A percentile compares a stretch with the other conserved stretches of the same genome.
These are phyloP conservation scores for Debaryomyces tyrocola DNA, from an alignment of 805 yeast genomes.

Conservation along the genomic window DNA sequence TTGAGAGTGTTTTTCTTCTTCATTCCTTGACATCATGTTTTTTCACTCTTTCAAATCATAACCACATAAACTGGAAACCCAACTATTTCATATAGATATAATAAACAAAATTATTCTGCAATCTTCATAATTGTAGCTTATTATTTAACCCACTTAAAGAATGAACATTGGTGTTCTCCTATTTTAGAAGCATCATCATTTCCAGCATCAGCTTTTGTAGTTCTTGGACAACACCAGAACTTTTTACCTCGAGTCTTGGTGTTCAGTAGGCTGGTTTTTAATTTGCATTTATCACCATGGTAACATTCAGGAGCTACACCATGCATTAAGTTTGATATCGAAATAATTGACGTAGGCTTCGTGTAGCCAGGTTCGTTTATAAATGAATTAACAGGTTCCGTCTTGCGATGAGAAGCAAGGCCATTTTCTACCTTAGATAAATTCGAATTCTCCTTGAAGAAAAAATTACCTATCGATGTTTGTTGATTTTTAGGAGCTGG, in stretches of 20 bases:
- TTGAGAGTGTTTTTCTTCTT: not conserved
- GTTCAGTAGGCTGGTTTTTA: slow-evolving; percentile 27
- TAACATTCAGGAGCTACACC: slow-evolving; percentile 27
- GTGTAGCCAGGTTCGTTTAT: not conserved
- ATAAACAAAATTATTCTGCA: not conserved
- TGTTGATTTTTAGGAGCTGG: slow-evolving; percentile 12
- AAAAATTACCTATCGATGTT: slow-evolving; percentile 23
- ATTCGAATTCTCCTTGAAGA: slow-evolving; percentile 9
- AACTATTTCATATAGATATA: not conserved
- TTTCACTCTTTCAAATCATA: not conserved
- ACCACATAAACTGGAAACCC: not conserved
- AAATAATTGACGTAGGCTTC: slow-evolving; percentile 5
- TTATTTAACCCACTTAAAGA: slow-evolving; percentile 14
- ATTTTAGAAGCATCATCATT: slow-evolving; percentile 1
- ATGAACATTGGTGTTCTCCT: slow-evolving; percentile 16
- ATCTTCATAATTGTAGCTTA: not conserved
- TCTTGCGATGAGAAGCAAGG: not conserved
- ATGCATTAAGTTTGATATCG: slow-evolving; percentile 14
- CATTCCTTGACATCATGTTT: not conserved
- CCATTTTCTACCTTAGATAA: not conserved
- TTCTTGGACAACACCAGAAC: slow-evolving; percentile 31
- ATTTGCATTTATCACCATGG: slow-evolving; percentile 24
- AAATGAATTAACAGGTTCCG: not conserved
- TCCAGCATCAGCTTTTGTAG: not conserved
- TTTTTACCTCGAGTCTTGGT: slow-evolving; percentile 26